Percentiles rank a stretch among this genome's conserved stretches.
These are phyloP conservation scores for Yamadazyma membranifaciens DNA, from an alignment of 1,139 yeast genomes.

Conservation along the genomic window DNA sequence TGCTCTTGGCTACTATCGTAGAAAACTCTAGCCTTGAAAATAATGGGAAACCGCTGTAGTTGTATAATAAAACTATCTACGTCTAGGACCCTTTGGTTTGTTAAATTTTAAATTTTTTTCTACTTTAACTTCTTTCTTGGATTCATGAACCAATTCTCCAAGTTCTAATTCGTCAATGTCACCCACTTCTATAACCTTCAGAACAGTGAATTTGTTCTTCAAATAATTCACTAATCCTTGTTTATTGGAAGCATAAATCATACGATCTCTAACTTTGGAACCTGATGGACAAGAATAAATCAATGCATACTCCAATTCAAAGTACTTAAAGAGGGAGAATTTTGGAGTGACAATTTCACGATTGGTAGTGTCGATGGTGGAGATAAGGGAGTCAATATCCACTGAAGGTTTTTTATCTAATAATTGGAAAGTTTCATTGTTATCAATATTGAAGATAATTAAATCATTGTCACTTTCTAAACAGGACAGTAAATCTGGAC, in stretches of 20 bases:
- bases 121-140: constrained; percentile 14
- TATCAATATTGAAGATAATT: constrained; percentile 33
- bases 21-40: no score
- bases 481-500: constrained; percentile 23
- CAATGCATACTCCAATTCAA: constrained; percentile 43
- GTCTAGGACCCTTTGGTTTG: constrained; percentile 59
- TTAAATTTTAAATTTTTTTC: constrained; percentile 34
- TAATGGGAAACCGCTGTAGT: no score
- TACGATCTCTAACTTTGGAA: constrained; percentile 84
- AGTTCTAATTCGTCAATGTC: constrained; percentile 65
- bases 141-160: constrained; percentile 22
- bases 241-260: constrained; percentile 88
- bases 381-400: constrained; percentile 20
- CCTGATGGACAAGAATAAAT: constrained; percentile 90
- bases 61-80: constrained; percentile 35
- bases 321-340: constrained; percentile 55
- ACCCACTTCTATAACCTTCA: constrained; percentile 60
- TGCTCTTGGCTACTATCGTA: no score
- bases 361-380: constrained; percentile 16
- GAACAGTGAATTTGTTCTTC: constrained; percentile 28
- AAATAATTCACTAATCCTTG: constrained; percentile 61
- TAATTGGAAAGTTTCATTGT: constrained; percentile 27
- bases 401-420: constrained; percentile 17
- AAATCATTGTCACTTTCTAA: constrained; percentile 21
- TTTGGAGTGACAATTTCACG: constrained; percentile 30